Conservation (phyloP, 2,329 filamentous ascomycete species). For the Fusarium humuli region DNA sequence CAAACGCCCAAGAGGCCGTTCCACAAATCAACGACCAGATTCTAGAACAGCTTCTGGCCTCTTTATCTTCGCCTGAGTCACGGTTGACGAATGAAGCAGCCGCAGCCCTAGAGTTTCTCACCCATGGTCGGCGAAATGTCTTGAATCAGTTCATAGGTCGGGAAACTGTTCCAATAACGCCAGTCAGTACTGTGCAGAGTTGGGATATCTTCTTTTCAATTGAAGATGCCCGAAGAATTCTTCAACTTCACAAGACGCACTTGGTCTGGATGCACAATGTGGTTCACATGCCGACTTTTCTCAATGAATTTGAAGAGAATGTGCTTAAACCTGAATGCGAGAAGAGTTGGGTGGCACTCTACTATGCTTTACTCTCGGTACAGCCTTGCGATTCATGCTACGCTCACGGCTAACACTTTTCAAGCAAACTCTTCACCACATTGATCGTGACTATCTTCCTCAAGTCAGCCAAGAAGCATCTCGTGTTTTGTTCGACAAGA, state of each 20-base stretch:
- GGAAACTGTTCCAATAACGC: accelerated
- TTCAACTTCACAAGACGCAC: not conserved
- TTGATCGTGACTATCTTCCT: not conserved
- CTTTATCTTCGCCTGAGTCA: not conserved
- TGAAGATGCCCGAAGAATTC: not conserved
- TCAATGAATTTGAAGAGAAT: not conserved
- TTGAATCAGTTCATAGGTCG: not conserved
- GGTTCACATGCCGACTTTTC: not conserved
- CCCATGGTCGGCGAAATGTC: slow-evolving; percentile 1
- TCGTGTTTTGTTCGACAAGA: not conserved
- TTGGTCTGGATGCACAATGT: slow-evolving; percentile 10
- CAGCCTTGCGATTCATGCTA: not conserved
- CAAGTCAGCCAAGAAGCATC: not conserved
- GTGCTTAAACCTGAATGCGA: not conserved
- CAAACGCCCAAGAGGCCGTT: accelerated
- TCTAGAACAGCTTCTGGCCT: not conserved
- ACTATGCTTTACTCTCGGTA: slow-evolving; percentile 8
- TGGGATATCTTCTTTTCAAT: not conserved
- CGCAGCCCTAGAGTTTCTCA: not conserved
- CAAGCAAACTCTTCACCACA: slow-evolving; percentile 4
- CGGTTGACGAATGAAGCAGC: slow-evolving; percentile 5
- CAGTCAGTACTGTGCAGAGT: not conserved
- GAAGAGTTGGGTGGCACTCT: not conserved
- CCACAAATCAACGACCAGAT: not conserved
- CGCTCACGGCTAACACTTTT: not conserved